A percentile compares a stretch with the other conserved stretches of the same genome.
Evolutionary conservation across 371 early-diverging fungal genomes (phyloP).

Genomic region (Mucor racemosus): DNA sequence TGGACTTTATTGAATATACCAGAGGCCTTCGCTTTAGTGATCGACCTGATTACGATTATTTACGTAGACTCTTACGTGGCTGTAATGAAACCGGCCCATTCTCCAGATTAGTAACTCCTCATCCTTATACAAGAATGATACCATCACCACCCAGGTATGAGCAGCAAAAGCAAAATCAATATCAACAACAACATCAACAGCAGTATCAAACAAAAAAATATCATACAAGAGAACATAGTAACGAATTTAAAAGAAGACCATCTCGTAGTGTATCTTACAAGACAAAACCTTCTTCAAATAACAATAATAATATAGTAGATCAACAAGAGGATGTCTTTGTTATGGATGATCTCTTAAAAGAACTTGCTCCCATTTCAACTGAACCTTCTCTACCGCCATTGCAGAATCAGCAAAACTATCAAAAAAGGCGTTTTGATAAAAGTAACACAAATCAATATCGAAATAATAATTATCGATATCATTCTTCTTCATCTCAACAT

Average conservation of each 20-base stretch:
- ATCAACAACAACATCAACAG: not conserved
- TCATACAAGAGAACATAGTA: conserved; percentile 3
- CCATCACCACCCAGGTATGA: conserved; percentile 16
- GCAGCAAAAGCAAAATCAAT: not conserved
- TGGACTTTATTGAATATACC: conserved; percentile 73
- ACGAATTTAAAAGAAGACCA: not conserved
- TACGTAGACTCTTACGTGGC: conserved; percentile 50
- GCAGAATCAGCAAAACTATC: not conserved
- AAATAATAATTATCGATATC: not conserved
- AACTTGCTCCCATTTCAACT: conserved; percentile 3
- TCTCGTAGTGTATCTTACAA: not conserved
- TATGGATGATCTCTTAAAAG: conserved; percentile 25
- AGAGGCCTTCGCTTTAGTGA: conserved; percentile 87
- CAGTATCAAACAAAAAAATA: conserved; percentile 1
- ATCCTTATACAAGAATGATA: conserved; percentile 16
- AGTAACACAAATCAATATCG: not conserved
- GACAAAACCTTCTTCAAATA: not conserved
- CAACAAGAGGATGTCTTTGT: conserved; percentile 25
- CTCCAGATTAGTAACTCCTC: conserved; percentile 19
- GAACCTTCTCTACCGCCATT: not conserved
- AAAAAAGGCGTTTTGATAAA: conserved; percentile 1
- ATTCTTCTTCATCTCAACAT: conserved; percentile 8
- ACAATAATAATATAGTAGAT: not conserved
- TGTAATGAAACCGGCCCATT: conserved; percentile 29
- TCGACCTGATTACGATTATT: conserved; percentile 88